A percentile compares a stretch with the other conserved stretches of the same genome.
Evolutionary conservation across 345 rosid genomes (phyloP).

Genomic region (Eucalyptus tenuipes): DNA sequence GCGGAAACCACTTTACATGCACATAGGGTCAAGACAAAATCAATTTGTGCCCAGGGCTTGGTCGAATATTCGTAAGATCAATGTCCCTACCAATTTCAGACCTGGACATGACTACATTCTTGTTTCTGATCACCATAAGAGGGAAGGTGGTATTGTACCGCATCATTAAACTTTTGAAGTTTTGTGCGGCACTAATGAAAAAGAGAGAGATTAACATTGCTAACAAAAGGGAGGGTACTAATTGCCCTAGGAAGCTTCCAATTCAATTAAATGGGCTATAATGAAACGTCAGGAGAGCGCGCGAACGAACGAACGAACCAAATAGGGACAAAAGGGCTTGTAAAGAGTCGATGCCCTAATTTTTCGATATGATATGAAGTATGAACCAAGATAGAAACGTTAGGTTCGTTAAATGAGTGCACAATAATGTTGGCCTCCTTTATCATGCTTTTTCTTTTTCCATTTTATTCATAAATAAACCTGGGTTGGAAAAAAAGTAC

Average conservation of each 20-base stretch:
- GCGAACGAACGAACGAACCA: neutral
- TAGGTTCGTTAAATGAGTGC: neutral
- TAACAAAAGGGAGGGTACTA: neutral
- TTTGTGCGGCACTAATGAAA: neutral
- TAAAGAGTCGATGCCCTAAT: neutral
- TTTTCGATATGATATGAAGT: neutral
- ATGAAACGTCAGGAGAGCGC: neutral
- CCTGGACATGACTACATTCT: neutral
- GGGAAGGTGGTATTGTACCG: neutral
- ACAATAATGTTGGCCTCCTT: neutral
- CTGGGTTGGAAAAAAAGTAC: neutral
- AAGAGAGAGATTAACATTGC: neutral
- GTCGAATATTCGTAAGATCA: neutral
- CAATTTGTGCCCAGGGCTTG: neutral
- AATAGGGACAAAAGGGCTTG: neutral
- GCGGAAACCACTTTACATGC: neutral
- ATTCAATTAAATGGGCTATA: neutral
- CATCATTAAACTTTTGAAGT: neutral
- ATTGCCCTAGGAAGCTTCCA: neutral
- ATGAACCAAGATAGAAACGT: neutral
- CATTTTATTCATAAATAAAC: neutral
- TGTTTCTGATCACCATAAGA: neutral
- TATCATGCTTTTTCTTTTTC: neutral
- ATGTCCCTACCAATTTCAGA: neutral
- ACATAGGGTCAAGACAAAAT: neutral